These are phyloP conservation scores for Canariomyces notabilis DNA, from an alignment of 2,329 filamentous ascomycete species.

Conservation along the genomic window DNA sequence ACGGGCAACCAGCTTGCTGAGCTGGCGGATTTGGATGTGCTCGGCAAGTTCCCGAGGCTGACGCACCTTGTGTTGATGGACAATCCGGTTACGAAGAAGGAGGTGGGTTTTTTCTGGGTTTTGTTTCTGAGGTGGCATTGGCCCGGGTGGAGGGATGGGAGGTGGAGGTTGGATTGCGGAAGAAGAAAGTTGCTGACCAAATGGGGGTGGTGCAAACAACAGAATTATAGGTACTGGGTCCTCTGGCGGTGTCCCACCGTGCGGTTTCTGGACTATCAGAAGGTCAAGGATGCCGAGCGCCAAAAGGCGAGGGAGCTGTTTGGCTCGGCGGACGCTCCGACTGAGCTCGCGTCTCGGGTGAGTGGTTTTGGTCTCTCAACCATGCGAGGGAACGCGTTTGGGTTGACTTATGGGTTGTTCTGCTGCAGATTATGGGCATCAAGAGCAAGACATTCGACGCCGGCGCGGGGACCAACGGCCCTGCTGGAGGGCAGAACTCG, in stretches of 20 bases:
- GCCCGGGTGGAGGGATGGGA: no score
- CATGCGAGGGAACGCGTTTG: no score
- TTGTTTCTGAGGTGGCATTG: neutral
- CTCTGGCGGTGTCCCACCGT: constrained; percentile 81
- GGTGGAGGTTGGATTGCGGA: neutral
- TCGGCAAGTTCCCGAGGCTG: constrained; percentile 63
- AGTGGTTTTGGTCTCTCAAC: no score
- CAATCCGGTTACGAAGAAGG: constrained; percentile 87
- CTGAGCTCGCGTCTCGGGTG: constrained; percentile 70
- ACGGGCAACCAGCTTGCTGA: constrained; percentile 78
- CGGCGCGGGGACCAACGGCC: constrained; percentile 39
- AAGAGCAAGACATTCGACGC: constrained; percentile 73
- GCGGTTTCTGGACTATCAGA: constrained; percentile 86
- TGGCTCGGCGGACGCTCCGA: constrained; percentile 71
- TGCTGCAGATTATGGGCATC: constrained; percentile 67
- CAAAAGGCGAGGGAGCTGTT: constrained; percentile 74
- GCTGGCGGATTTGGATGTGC: constrained; percentile 80
- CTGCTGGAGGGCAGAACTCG: constrained; percentile 35
- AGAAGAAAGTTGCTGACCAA: constrained; percentile 7
- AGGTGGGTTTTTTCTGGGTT: constrained; percentile 60
- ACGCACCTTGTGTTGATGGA: constrained; percentile 78
- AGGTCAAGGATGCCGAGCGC: constrained; percentile 84
- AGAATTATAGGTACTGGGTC: constrained; percentile 91
- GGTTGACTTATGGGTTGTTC: neutral
- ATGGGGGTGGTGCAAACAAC: constrained; percentile 17